These are phyloP conservation scores for Fusarium brevicatenulatum DNA, from an alignment of 2,329 filamentous ascomycete genomes.

Conservation along the genomic window DNA sequence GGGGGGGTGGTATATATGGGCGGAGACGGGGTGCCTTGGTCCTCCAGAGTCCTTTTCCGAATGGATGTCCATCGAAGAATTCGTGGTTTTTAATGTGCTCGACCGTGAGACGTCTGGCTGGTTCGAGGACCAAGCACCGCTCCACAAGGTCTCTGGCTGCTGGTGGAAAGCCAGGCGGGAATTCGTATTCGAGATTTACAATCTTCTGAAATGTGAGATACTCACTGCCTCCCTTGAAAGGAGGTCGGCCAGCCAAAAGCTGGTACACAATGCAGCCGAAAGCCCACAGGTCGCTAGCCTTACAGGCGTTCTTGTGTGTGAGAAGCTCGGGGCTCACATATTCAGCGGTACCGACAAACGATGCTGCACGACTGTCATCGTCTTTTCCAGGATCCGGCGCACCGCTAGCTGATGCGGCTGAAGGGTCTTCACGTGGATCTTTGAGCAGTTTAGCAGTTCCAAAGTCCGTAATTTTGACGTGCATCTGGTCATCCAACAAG, in stretches of 20 bases:
- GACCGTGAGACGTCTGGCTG: slow-evolving; percentile 82
- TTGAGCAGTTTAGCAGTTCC: slow-evolving; percentile 92
- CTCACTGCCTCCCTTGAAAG: slow-evolving; percentile 95
- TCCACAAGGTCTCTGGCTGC: slow-evolving; percentile 91
- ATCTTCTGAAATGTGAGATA: slow-evolving; percentile 99
- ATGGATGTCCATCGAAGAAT: slow-evolving; percentile 89
- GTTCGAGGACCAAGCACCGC: slow-evolving; percentile 88
- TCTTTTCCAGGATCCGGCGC: slow-evolving; percentile 51
- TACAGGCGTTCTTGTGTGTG: slow-evolving; percentile 96
- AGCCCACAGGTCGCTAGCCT: slow-evolving; percentile 97
- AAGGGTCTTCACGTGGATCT: slow-evolving; percentile 52
- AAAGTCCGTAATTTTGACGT: slow-evolving; percentile 99
- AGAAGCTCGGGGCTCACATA: slow-evolving; percentile 98
- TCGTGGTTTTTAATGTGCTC: slow-evolving; percentile 97
- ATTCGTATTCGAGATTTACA: slow-evolving; percentile 91
- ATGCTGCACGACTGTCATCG: slow-evolving; percentile 82
- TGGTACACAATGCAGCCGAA: slow-evolving; percentile 99
- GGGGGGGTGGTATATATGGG: slow-evolving; percentile 79
- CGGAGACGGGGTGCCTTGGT: slow-evolving; percentile 88
- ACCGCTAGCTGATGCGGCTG: slow-evolving; percentile 51
- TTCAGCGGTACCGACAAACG: slow-evolving; percentile 97
- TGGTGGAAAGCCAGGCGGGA: slow-evolving; percentile 86
- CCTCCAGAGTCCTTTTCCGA: slow-evolving; percentile 88
- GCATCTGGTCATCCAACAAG: slow-evolving; percentile 92
- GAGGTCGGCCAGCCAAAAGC: slow-evolving; percentile 91